These are phyloP conservation scores for Saccharomycopsis schoenii DNA, from an alignment of 805 yeast genomes.

Conservation along the genomic window DNA sequence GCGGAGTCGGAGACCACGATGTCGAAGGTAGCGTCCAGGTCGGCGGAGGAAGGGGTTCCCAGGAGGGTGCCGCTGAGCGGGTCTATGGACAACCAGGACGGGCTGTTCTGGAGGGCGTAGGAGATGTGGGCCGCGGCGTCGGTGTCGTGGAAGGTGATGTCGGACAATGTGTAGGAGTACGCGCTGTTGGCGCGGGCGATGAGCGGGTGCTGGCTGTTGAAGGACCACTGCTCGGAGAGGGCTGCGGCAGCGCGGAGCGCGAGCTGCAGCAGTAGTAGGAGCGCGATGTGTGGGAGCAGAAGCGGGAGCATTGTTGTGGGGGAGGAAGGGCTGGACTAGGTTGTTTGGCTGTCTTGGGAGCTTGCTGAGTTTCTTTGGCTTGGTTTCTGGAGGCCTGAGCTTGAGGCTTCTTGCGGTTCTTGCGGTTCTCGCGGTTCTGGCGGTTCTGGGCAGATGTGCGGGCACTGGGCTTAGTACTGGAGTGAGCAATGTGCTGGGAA, in stretches of 20 bases:
- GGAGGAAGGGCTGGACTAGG: too few relatives aligned
- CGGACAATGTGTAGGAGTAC: slow-evolving; percentile 58
- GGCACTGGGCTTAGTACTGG: too few relatives aligned
- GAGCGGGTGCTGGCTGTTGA: slow-evolving; percentile 74
- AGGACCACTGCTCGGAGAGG: slow-evolving; percentile 51
- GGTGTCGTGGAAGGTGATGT: slow-evolving; percentile 50
- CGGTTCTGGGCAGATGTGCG: too few relatives aligned
- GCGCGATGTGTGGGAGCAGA: neutral
- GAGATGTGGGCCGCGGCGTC: slow-evolving; percentile 32
- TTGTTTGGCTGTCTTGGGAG: too few relatives aligned
- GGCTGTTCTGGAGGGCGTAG: slow-evolving; percentile 46
- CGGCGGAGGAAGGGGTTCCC: slow-evolving; percentile 53
- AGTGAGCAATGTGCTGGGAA: too few relatives aligned
- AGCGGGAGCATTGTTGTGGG: too few relatives aligned
- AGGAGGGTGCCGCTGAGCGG: slow-evolving; percentile 44
- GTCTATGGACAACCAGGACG: slow-evolving; percentile 76
- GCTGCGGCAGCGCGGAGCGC: neutral
- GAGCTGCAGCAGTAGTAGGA: neutral
- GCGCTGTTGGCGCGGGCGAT: slow-evolving; percentile 63
- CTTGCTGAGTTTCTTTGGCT: too few relatives aligned
- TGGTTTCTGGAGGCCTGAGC: too few relatives aligned
- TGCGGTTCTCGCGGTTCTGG: too few relatives aligned
- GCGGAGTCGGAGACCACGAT: slow-evolving; percentile 55
- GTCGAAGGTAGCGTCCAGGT: slow-evolving; percentile 39
- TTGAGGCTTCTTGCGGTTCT: too few relatives aligned